A percentile compares a stretch with the other conserved stretches of the same genome.
These are phyloP conservation scores for Metroxylon sagu DNA, from an alignment of 176 grass and related monocot genomes.

Conservation along the genomic window DNA sequence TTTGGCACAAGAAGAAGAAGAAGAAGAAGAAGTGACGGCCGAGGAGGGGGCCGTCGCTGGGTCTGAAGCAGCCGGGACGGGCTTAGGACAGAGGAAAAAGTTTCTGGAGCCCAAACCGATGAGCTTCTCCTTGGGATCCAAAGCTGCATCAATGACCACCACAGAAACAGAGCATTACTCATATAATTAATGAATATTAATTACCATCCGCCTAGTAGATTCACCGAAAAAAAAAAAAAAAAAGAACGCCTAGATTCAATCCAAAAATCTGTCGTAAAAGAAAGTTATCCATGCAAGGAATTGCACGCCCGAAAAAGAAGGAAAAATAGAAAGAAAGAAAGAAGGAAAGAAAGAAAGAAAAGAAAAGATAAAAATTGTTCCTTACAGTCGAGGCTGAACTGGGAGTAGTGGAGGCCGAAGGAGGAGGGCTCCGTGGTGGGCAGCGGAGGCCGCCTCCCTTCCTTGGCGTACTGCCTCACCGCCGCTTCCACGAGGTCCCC, in stretches of 20 bases:
- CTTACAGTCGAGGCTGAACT: slow-evolving; percentile 90
- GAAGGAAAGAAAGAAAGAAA: too few relatives aligned
- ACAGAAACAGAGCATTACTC: too few relatives aligned
- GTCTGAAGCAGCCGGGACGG: neutral
- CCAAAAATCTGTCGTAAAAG: neutral
- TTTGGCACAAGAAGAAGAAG: slow-evolving; percentile 10
- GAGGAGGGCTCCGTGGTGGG: slow-evolving; percentile 29
- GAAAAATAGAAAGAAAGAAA: too few relatives aligned
- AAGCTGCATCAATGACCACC: slow-evolving; percentile 19
- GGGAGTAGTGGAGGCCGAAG: slow-evolving; percentile 80
- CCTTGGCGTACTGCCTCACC: slow-evolving; percentile 61
- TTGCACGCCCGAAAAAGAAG: too few relatives aligned
- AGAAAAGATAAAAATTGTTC: too few relatives aligned
- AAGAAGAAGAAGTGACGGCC: neutral
- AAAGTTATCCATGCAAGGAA: neutral
- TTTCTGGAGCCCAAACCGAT: slow-evolving; percentile 73
- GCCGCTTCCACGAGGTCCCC: slow-evolving; percentile 52
- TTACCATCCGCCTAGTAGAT: too few relatives aligned
- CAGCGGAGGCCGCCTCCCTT: slow-evolving; percentile 50
- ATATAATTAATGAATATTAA: too few relatives aligned
- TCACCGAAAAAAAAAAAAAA: neutral
- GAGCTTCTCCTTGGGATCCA: slow-evolving; percentile 57
- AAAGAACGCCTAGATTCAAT: neutral
- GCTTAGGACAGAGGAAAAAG: slow-evolving; percentile 85
- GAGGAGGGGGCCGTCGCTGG: slow-evolving; percentile 23